These are phyloP conservation scores for Stemphylium vesicarium DNA, from an alignment of 2,329 filamentous ascomycete species.

Conservation along the genomic window DNA sequence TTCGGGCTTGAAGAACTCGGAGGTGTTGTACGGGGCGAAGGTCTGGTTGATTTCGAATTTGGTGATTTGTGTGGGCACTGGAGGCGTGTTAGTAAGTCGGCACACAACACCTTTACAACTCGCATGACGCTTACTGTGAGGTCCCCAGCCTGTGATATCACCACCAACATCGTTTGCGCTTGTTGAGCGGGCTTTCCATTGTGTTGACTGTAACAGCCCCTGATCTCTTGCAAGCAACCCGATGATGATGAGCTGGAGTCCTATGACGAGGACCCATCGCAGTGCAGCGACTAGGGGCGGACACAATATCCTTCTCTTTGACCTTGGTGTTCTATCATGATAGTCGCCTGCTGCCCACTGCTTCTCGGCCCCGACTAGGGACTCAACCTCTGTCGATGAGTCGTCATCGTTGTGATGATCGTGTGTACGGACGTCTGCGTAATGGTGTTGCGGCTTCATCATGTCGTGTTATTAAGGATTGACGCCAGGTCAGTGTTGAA, in stretches of 20 bases:
- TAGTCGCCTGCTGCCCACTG: constrained; percentile 31
- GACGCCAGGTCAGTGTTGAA: constrained; percentile 29
- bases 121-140: constrained; percentile 31
- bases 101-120: too few relatives aligned
- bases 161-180: constrained; percentile 42
- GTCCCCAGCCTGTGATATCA: constrained; percentile 43
- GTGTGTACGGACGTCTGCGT: constrained; percentile 31
- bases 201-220: constrained; percentile 31
- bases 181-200: constrained; percentile 24
- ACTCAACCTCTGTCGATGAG: constrained; percentile 45
- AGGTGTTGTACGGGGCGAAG: constrained; percentile 44
- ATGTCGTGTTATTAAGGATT: constrained; percentile 13
- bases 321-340: constrained; percentile 18
- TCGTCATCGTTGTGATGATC: constrained; percentile 39
- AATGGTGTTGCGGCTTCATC: constrained; percentile 42
- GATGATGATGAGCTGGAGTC: constrained; percentile 39
- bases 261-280: constrained; percentile 40
- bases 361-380: constrained; percentile 36
- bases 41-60: constrained; percentile 46
- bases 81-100: not conserved
- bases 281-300: constrained; percentile 22
- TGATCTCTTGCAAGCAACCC: constrained; percentile 40
- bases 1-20: constrained; percentile 45
- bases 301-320: constrained; percentile 27
- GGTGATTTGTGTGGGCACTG: constrained; percentile 43